Percentiles rank a stretch among this genome's conserved stretches.
These are phyloP conservation scores for Boletus semigastroideus DNA, from an alignment of 1,284 basidiomycete genomes.

Conservation along the genomic window DNA sequence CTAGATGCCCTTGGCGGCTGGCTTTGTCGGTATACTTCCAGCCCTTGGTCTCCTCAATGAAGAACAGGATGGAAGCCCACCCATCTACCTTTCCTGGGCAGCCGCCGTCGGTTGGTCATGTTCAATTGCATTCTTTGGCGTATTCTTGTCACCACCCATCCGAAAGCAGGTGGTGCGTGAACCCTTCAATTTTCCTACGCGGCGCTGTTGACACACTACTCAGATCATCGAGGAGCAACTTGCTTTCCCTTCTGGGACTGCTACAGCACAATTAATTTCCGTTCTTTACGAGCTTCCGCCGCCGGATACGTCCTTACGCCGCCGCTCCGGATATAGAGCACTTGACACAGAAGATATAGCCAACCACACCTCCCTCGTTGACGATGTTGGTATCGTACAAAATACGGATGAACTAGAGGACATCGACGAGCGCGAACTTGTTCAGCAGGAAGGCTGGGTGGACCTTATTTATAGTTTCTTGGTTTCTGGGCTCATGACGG, in stretches of 20 bases:
- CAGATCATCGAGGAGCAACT: constrained; percentile 94
- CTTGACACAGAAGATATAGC: constrained; percentile 38
- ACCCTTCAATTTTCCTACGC: background rate
- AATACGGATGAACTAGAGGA: constrained; percentile 17
- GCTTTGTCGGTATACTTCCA: constrained; percentile 93
- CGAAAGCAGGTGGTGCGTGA: constrained; percentile 84
- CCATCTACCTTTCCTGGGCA: constrained; percentile 73
- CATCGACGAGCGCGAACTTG: constrained; percentile 41
- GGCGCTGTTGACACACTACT: constrained; percentile 2
- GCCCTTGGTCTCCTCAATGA: constrained; percentile 79
- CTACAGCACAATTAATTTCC: constrained; percentile 92
- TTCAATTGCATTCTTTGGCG: constrained; percentile 91
- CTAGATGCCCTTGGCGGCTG: constrained; percentile 87
- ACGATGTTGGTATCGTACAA: background rate
- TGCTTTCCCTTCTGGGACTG: constrained; percentile 93
- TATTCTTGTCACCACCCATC: constrained; percentile 92
- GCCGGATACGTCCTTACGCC: constrained; percentile 53
- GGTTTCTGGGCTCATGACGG: constrained; percentile 71
- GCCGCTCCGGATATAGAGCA: constrained; percentile 54
- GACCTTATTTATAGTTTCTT: constrained; percentile 75
- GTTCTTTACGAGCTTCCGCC: constrained; percentile 82
- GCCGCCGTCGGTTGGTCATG: constrained; percentile 81
- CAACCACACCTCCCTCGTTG: background rate
- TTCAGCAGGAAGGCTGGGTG: constrained; percentile 68
- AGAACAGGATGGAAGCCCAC: constrained; percentile 73